Conservation (phyloP, 345 rosid species). For the Sisymbrium irio region DNA sequence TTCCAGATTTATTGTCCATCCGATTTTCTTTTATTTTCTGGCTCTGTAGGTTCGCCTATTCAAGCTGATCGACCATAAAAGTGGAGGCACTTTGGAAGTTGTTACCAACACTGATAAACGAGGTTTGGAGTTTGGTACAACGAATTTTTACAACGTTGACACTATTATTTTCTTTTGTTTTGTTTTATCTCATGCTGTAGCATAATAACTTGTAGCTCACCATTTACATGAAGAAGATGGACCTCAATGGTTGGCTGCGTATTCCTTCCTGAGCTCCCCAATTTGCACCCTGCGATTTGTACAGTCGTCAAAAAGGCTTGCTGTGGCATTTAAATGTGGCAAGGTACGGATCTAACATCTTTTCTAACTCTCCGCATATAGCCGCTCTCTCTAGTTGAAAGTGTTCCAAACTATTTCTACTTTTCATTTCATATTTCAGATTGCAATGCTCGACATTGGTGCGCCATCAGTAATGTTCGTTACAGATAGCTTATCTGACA, state of each 20-base stretch:
- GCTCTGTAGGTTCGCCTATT: conserved; percentile 57
- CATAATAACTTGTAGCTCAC: conserved; percentile 51
- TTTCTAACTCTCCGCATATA: conserved; percentile 7
- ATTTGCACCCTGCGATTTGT: conserved; percentile 50
- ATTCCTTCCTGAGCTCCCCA: conserved; percentile 60
- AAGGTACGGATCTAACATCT: conserved; percentile 45
- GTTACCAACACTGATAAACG: conserved; percentile 57
- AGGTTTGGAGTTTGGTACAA: conserved; percentile 44
- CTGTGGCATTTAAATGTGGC: conserved; percentile 81
- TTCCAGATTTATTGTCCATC: not conserved
- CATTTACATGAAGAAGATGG: conserved; percentile 53
- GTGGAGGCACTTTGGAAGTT: conserved; percentile 50
- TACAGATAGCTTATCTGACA: conserved; percentile 51
- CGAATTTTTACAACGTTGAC: conserved; percentile 1
- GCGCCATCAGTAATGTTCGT: conserved; percentile 54
- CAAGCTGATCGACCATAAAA: conserved; percentile 44
- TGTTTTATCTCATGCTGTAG: conserved; percentile 18
- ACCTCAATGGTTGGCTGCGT: conserved; percentile 65
- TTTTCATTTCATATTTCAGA: conserved; percentile 55
- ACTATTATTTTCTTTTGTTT: not conserved
- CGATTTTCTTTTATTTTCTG: conserved; percentile 35
- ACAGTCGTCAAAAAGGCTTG: conserved; percentile 56
- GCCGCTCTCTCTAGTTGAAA: not conserved
- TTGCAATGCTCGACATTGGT: conserved; percentile 67
- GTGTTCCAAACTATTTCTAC: conserved; percentile 16